These are phyloP conservation scores for Vanrija sp. DNA, from an alignment of 1,284 basidiomycete species.

Conservation along the genomic window DNA sequence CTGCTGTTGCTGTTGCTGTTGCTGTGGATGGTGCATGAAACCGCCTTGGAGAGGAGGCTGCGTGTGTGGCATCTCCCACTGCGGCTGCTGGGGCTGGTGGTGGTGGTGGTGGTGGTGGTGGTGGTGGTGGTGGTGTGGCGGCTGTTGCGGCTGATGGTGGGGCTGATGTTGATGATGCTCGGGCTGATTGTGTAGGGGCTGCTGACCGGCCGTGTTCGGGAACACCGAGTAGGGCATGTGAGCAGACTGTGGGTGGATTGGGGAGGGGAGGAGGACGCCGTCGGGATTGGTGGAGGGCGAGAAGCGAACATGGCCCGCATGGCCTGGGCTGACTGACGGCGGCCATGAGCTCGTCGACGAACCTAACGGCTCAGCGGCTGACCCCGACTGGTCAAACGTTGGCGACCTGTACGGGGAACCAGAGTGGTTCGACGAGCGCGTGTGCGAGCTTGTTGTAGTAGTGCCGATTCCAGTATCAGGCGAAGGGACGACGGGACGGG, in stretches of 20 bases:
- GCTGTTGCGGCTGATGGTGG: conserved; percentile 18
- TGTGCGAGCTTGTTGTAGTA: background rate
- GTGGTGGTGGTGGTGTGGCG: conserved; percentile 1
- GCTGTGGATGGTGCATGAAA: too few relatives aligned
- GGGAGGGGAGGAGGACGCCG: background rate
- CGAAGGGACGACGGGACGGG: background rate
- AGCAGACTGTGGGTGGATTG: background rate
- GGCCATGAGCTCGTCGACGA: too few relatives aligned
- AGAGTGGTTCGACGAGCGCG: background rate
- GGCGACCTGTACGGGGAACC: conserved; percentile 14
- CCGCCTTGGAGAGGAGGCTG: too few relatives aligned
- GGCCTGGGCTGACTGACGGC: too few relatives aligned
- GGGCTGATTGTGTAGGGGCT: background rate
- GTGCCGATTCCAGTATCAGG: background rate
- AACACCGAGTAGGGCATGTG: background rate
- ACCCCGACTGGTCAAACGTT: background rate
- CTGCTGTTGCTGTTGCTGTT: too few relatives aligned
- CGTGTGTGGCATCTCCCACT: background rate
- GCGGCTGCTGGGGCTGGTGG: background rate
- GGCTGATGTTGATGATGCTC: conserved; percentile 1
- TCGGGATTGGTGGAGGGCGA: conserved; percentile 7
- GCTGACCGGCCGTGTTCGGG: background rate
- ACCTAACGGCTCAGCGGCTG: background rate
- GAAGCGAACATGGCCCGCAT: background rate
- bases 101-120: background rate